Conservation (phyloP, 1,139 yeast genomes). For the Hanseniaspora gamundiae region DNA sequence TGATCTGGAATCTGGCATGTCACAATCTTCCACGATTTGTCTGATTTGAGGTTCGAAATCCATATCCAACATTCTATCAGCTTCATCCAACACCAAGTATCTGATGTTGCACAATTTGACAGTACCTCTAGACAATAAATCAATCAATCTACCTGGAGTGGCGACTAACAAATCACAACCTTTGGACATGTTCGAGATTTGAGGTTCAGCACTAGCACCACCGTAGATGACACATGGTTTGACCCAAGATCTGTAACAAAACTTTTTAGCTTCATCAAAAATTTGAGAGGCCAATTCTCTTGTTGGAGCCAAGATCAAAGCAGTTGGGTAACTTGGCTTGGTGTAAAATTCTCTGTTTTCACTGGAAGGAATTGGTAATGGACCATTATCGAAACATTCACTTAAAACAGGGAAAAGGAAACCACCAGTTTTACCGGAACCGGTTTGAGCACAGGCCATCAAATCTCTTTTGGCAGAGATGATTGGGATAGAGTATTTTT, state of each 20-base stretch:
- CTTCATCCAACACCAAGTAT: conserved; percentile 93
- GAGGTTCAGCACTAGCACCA: conserved; percentile 89
- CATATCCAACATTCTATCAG: conserved; percentile 99
- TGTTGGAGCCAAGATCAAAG: conserved; percentile 93
- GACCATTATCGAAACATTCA: conserved; percentile 83
- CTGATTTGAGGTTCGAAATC: conserved; percentile 99
- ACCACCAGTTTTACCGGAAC: conserved; percentile 99
- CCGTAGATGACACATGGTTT: conserved; percentile 95
- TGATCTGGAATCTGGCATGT: conserved; percentile 82
- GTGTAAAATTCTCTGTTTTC: conserved; percentile 36
- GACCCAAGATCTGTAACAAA: conserved; percentile 97
- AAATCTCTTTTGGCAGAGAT: conserved; percentile 92
- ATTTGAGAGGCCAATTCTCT: conserved; percentile 97
- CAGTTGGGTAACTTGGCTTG: conserved; percentile 86
- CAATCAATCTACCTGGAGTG: conserved; percentile 98
- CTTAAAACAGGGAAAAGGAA: conserved; percentile 95
- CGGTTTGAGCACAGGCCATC: conserved; percentile 99
- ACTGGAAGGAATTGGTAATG: conserved; percentile 43
- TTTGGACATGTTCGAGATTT: conserved; percentile 77
- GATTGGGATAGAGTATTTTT: conserved; percentile 95
- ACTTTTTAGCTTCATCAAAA: conserved; percentile 89
- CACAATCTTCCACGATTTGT: conserved; percentile 94
- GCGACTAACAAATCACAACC: conserved; percentile 96
- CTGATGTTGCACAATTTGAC: conserved; percentile 83
- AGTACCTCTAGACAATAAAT: conserved; percentile 86